phyloP scores from a whole-genome alignment of 2,329 filamentous ascomycete species.

The Colletotrichum lupini region DNA sequence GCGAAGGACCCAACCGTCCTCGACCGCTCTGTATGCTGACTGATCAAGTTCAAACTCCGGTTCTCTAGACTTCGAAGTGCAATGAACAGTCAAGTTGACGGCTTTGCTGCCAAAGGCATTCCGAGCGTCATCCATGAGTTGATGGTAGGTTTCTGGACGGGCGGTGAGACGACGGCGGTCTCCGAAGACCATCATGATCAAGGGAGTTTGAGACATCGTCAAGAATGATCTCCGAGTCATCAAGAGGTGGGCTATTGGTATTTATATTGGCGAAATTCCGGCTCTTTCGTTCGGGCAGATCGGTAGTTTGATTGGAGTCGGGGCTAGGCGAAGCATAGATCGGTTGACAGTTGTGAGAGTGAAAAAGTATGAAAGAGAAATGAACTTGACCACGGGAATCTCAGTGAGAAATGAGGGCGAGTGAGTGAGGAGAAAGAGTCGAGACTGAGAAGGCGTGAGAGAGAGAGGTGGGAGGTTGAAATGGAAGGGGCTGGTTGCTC shows the following conservation, averaged over 20 bases:
- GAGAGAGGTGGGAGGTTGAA: background rate
- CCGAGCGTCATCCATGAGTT: background rate
- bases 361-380: background rate
- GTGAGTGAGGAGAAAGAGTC: background rate
- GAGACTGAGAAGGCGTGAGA: background rate
- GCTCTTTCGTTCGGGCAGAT: background rate
- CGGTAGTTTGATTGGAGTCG: background rate
- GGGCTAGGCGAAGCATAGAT: too few relatives aligned
- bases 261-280: background rate
- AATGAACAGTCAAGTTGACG: background rate
- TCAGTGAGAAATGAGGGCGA: background rate
- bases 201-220: too few relatives aligned
- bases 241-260: background rate
- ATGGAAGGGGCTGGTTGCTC: background rate
- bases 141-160: background rate
- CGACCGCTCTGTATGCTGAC: background rate
- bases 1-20: background rate
- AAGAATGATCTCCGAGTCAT: too few relatives aligned
- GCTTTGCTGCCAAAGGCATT: background rate
- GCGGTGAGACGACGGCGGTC: background rate
- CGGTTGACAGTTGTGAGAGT: background rate
- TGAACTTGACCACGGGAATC: too few relatives aligned
- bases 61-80: background rate
- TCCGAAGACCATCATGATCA: background rate
- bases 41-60: background rate